phyloP scores from a whole-genome alignment of 2,329 filamentous ascomycete species.

The Colletotrichum brevisporum region DNA sequence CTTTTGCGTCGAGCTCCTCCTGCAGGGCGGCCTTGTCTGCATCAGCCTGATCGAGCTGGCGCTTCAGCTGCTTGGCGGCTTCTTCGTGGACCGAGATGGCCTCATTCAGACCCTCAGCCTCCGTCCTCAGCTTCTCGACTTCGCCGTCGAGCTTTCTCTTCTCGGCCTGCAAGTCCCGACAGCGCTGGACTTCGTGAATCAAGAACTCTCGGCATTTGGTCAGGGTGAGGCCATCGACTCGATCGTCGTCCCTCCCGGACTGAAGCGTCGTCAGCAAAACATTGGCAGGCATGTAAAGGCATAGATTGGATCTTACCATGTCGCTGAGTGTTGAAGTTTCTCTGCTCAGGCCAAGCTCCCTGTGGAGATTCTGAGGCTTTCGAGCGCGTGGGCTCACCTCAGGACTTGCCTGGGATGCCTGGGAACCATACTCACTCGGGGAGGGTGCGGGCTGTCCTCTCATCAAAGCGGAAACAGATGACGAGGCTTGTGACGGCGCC shows the following conservation, averaged over 20 bases:
- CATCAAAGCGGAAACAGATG: not conserved
- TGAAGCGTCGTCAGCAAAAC: slow-evolving; percentile 1
- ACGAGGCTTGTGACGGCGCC: not conserved
- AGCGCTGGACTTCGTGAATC: not conserved
- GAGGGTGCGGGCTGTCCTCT: not conserved
- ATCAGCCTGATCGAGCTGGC: not conserved
- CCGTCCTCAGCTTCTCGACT: not conserved
- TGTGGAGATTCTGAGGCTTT: not conserved
- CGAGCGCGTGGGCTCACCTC: not conserved
- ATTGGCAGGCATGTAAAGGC: not conserved
- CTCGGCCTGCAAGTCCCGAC: not conserved
- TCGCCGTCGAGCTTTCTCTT: not conserved
- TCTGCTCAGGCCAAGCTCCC: slow-evolving; percentile 6
- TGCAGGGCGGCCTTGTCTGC: not conserved
- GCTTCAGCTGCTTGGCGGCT: not conserved
- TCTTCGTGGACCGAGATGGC: not conserved
- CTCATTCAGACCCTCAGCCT: not conserved
- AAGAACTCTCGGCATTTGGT: not conserved
- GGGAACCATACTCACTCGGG: not conserved
- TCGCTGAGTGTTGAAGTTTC: not conserved
- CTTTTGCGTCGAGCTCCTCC: not conserved
- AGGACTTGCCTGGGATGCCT: not conserved
- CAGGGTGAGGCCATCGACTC: not conserved
- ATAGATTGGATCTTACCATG: not conserved
- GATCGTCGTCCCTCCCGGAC: not conserved